Conservation (phyloP, 352 stramenopile species). For the Globisporangium okanoganense region DNA sequence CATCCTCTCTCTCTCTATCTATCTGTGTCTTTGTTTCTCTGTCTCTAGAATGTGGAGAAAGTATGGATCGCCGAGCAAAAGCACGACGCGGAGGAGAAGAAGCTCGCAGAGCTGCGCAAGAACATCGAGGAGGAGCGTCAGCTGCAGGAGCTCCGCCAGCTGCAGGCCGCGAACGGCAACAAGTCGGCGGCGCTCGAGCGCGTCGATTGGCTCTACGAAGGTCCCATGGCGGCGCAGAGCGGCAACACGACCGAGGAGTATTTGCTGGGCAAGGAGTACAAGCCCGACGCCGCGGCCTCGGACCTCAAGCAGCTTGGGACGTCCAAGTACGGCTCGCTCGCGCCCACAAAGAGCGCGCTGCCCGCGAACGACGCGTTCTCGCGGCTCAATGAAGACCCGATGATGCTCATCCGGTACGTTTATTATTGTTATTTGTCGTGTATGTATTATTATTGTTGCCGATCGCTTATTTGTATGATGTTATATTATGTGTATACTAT, state of each 20-base stretch:
- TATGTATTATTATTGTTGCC: too few relatives aligned
- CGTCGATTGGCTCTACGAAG: slow-evolving; percentile 97
- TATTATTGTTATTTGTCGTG: not conserved
- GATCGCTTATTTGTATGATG: not conserved
- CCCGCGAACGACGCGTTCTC: slow-evolving; percentile 91
- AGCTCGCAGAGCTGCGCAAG: slow-evolving; percentile 92
- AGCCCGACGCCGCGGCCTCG: slow-evolving; percentile 36
- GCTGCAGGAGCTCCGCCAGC: slow-evolving; percentile 91
- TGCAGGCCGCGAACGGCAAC: slow-evolving; percentile 85
- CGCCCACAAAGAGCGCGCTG: slow-evolving; percentile 41
- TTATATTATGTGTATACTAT: not conserved
- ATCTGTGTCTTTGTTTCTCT: slow-evolving; percentile 9
- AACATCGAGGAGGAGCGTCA: slow-evolving; percentile 96
- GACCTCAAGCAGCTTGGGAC: slow-evolving; percentile 50
- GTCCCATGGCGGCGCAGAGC: slow-evolving; percentile 70
- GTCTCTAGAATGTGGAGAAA: slow-evolving; percentile 94
- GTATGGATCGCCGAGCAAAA: slow-evolving; percentile 97
- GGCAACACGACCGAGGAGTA: slow-evolving; percentile 87
- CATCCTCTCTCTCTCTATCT: slow-evolving; percentile 2
- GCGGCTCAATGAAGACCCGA: slow-evolving; percentile 93
- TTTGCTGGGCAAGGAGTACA: slow-evolving; percentile 91
- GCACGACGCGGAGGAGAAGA: slow-evolving; percentile 90
- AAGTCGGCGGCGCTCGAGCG: slow-evolving; percentile 79
- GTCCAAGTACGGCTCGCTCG: slow-evolving; percentile 67
- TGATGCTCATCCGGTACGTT: slow-evolving; percentile 90